phyloP scores from a whole-genome alignment of 2,329 filamentous ascomycete species.

The Sordariomycetes sp. region DNA sequence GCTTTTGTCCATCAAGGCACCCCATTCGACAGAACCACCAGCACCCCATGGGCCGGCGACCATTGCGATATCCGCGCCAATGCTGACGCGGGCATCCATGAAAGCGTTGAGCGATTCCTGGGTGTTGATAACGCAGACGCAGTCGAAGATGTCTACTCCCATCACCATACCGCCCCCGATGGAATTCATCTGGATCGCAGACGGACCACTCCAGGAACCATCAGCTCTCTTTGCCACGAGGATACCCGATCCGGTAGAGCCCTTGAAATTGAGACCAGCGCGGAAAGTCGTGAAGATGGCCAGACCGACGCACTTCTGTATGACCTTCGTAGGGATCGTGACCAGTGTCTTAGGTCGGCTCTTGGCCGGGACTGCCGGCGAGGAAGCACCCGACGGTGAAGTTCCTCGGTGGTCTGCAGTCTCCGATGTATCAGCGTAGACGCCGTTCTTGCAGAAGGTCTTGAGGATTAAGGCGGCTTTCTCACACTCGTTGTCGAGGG shows the following conservation, averaged over 20 bases:
- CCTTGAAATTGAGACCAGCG: conserved; percentile 55
- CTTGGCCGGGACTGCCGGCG: too few relatives aligned
- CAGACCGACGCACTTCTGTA: conserved; percentile 56
- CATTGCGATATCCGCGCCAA: conserved; percentile 72
- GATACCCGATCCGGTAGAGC: conserved; percentile 58
- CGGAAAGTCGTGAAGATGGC: conserved; percentile 67
- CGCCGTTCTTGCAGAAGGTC: conserved; percentile 73
- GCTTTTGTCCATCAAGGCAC: conserved; percentile 4
- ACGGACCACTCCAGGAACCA: conserved; percentile 70
- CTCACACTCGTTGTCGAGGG: conserved; percentile 81
- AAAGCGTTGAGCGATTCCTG: conserved; percentile 68
- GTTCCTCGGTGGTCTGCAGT: conserved; percentile 18
- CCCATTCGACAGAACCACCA: conserved; percentile 63
- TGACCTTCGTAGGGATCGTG: conserved; percentile 49
- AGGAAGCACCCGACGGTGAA: not conserved
- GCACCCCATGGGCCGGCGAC: conserved; percentile 61
- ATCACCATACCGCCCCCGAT: conserved; percentile 72
- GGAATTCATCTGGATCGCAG: conserved; percentile 73
- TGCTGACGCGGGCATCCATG: conserved; percentile 62
- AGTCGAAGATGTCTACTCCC: conserved; percentile 83
- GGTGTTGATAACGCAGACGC: conserved; percentile 78
- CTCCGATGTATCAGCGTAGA: conserved; percentile 31
- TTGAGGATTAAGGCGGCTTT: conserved; percentile 79
- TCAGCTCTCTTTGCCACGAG: conserved; percentile 53
- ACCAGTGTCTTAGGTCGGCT: conserved; percentile 32